phyloP scores from a whole-genome alignment of 2,329 filamentous ascomycete genomes.

The Neophaeococcomyces mojaviensis region DNA sequence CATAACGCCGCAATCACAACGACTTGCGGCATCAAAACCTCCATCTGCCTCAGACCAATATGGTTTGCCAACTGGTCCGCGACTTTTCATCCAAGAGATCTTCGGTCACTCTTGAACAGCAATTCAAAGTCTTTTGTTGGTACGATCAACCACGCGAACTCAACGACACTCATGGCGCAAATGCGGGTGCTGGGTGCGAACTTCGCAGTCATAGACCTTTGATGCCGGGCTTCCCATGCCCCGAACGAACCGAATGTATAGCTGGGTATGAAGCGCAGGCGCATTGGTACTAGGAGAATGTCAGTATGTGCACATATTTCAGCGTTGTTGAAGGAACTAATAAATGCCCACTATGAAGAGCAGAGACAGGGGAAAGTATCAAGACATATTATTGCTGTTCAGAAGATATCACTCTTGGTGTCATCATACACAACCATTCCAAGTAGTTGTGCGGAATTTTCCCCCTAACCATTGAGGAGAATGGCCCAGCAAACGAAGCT shows the following conservation, averaged over 20 bases:
- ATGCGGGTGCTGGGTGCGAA: not conserved
- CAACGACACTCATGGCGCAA: constrained; percentile 28
- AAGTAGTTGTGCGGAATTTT: too few relatives aligned
- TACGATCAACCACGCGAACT: too few relatives aligned
- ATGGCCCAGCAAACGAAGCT: too few relatives aligned
- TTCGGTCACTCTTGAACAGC: constrained; percentile 41
- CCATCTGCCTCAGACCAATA: constrained; percentile 30
- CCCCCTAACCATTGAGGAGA: too few relatives aligned
- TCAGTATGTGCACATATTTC: not conserved
- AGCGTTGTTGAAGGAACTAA: not conserved
- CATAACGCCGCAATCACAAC: constrained; percentile 41
- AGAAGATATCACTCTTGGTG: too few relatives aligned
- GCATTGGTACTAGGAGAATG: not conserved
- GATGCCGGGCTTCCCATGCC: not conserved
- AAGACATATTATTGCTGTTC: too few relatives aligned
- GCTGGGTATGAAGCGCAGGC: constrained; percentile 1
- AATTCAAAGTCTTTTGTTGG: constrained; percentile 42
- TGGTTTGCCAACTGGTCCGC: constrained; percentile 32
- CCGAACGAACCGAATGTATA: not conserved
- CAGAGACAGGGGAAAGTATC: too few relatives aligned
- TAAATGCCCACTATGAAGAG: too few relatives aligned
- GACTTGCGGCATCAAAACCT: constrained; percentile 38
- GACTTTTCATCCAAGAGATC: constrained; percentile 32
- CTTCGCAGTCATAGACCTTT: not conserved
- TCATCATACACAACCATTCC: too few relatives aligned